Evolutionary conservation across 1,284 basidiomycete genomes (phyloP).

Genomic region (Xerocomus cyaneibrunnescens): DNA sequence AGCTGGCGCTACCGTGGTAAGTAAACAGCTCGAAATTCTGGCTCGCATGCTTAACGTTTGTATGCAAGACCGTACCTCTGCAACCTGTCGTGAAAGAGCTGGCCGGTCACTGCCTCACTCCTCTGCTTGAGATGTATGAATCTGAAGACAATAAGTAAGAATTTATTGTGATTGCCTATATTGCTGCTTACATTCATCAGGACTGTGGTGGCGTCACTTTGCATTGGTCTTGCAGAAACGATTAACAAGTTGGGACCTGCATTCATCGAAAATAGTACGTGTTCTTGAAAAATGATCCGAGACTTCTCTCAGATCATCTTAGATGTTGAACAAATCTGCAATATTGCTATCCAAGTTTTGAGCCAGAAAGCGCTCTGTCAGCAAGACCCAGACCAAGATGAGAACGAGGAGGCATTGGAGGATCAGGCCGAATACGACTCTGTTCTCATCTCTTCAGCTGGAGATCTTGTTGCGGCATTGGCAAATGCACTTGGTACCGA

Average conservation of each 20-base stretch:
- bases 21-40: slow-evolving; percentile 24
- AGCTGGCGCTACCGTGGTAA: slow-evolving; percentile 66
- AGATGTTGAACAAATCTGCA: slow-evolving; percentile 83
- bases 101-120: slow-evolving; percentile 72
- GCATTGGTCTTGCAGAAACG: slow-evolving; percentile 86
- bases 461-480: slow-evolving; percentile 91
- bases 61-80: slow-evolving; percentile 49
- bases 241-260: slow-evolving; percentile 90
- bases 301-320: slow-evolving; percentile 13
- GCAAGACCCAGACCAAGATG: slow-evolving; percentile 94
- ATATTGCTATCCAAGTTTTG: slow-evolving; percentile 79
- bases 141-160: slow-evolving; percentile 98
- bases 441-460: slow-evolving; percentile 91
- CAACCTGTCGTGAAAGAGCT: slow-evolving; percentile 82
- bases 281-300: background rate
- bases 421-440: slow-evolving; percentile 97
- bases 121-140: slow-evolving; percentile 88
- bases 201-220: slow-evolving; percentile 84
- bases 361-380: slow-evolving; percentile 95
- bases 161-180: slow-evolving; percentile 5
- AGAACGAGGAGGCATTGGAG: slow-evolving; percentile 75
- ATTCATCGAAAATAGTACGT: slow-evolving; percentile 72
- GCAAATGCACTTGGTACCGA: slow-evolving; percentile 84
- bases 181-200: slow-evolving; percentile 43
- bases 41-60: slow-evolving; percentile 2